Evolutionary conservation across 495 filamentous ascomycete species (phyloP), one percentile per base, ranked within the genome.

Genomic region (Massariosphaeria phaeospora): DNA sequence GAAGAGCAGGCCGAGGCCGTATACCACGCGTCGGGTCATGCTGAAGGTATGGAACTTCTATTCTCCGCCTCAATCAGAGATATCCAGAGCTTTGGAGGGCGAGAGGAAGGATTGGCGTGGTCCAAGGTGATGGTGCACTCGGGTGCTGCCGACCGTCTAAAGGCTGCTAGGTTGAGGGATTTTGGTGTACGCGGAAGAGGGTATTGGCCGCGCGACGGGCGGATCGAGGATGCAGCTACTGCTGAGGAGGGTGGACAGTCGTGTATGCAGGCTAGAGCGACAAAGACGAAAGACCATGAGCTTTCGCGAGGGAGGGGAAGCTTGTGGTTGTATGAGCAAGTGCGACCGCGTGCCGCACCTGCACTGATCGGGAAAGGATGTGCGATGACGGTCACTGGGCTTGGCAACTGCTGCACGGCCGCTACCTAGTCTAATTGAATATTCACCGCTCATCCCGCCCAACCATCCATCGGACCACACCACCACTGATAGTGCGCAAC

Each of bases 1-100:
- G 13, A 66, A 51, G 63, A 65, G 68, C 29, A 73, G 56, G 26
- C 68, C 67, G 31, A 68, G 54, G 47, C 68, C 66, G 52, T 71
- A 73, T 52, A 73, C 64, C 15, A 69, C 41, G 33, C 70, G 60
- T n/a, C 70, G 61, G 40, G 68, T 67, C 70, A 73, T 73, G 27
- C n/a, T 48, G n/a, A n/a, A n/a, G n/a, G n/a, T n/a, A n/a, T n/a
- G n/a, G n/a, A n/a, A n/a, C n/a, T n/a, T n/a, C n/a, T n/a, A n/a
- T n/a, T n/a, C n/a, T n/a, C n/a, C n/a, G n/a, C n/a, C n/a, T n/a
- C n/a, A n/a, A n/a, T n/a, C n/a, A n/a, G n/a, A n/a, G n/a, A n/a
- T n/a, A n/a, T n/a, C n/a, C n/a, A n/a, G n/a, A n/a, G n/a, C n/a
- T n/a, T n/a, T n/a, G 51, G 51, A 55, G 41, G 42, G 30, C 29